Base-by-base conservation (phyloP, 345 rosid species). In the Camelina laxa region DNA sequence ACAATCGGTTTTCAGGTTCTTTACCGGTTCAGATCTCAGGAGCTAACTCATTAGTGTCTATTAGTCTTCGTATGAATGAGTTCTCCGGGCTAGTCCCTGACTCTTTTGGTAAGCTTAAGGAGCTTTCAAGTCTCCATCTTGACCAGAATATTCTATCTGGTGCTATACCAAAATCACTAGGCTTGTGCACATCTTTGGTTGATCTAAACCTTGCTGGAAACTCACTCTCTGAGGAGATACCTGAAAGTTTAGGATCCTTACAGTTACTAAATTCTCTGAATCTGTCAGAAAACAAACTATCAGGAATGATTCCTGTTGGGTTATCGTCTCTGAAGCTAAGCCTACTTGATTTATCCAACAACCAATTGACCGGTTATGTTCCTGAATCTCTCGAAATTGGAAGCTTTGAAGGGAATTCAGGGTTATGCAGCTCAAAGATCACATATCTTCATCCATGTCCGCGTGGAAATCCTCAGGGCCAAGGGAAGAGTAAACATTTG, bases 341-440 rank as follows among this genome's bases (percentile, higher is more conserved):
- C 82, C 81, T 84, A 72, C 90, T 93, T 47, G 97, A 93, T 61
- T 80, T 93, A 59, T 93, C 97, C 31, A 80, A 88, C 73, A 93
- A 91, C 67, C 79, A 56, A 45, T 53, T 93, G 77, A 66, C 51
- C 15, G 98, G 97, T 81, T 78, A 79, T 31, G 80, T 93, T 69
- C 98, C 92, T 3, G 65, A 58, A 33, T 71, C 91, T 45, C 78
- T 89, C 33, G 48, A 78, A 33, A 81, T 79, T 47, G 87, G 82
- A 22, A 80, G 83, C 77, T 89, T 88, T 47, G 48, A 48, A 24
- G 97, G 94, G 60, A 93, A 93, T 60, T 80, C 76, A 4, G 86
- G 89, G 1, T 76, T 93, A 69, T 91, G 96, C 74, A 86, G 89
- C 70, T 81, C 85, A 67, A 66, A 39, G 42, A 59, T 89, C 9